phyloP scores from a whole-genome alignment of 345 rosid species.

The Jatropha curcas region DNA sequence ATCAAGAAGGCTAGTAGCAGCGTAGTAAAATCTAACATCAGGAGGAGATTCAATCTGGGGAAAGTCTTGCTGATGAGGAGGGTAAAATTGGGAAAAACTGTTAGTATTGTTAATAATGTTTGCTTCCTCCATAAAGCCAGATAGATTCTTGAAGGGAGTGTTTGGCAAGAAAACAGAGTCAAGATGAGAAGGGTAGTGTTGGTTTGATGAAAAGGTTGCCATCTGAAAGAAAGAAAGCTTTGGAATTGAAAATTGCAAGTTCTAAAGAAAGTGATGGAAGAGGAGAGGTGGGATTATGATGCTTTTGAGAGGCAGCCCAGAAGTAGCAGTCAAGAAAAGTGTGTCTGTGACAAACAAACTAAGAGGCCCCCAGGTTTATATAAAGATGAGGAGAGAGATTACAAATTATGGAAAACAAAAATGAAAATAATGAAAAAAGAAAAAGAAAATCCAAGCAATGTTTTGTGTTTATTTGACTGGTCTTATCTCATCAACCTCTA shows the following conservation, averaged over 20 bases:
- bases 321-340: slow-evolving; percentile 24
- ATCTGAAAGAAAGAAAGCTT: slow-evolving; percentile 28
- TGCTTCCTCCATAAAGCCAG: slow-evolving; percentile 32
- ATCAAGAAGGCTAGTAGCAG: slow-evolving; percentile 14
- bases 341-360: slow-evolving; percentile 17
- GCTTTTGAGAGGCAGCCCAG: slow-evolving; percentile 1
- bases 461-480: slow-evolving; percentile 30
- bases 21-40: slow-evolving; percentile 19
- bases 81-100: slow-evolving; percentile 34
- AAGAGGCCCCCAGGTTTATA: slow-evolving; percentile 26
- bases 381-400: slow-evolving; percentile 21
- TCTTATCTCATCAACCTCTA: slow-evolving; percentile 21
- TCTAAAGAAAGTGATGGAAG: slow-evolving; percentile 35
- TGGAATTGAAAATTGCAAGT: slow-evolving; percentile 24
- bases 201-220: slow-evolving; percentile 64
- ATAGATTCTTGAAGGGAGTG: slow-evolving; percentile 19
- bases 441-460: slow-evolving; percentile 12
- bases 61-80: too few species aligned
- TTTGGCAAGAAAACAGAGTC: slow-evolving; percentile 46
- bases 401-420: not conserved
- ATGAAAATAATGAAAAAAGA: not conserved
- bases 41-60: slow-evolving; percentile 10
- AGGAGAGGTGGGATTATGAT: slow-evolving; percentile 21
- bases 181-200: slow-evolving; percentile 42
- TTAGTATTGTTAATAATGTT: slow-evolving; percentile 25